A percentile compares a stretch with the other conserved stretches of the same genome.
Evolutionary conservation across 371 early-diverging fungal species (phyloP).

Genomic region (Mortierella sp.): DNA sequence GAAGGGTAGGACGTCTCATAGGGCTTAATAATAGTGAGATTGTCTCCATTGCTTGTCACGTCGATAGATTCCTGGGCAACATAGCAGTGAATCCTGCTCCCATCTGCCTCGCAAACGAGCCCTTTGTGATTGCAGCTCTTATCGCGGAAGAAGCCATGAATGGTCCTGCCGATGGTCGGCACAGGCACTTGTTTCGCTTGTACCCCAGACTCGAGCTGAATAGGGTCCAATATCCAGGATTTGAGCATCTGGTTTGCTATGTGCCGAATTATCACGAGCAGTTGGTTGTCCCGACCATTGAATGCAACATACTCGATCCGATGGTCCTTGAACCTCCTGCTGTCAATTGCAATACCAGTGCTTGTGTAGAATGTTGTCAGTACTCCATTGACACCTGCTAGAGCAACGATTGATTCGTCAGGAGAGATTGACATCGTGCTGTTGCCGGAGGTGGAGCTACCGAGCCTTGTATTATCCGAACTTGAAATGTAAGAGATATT

Average conservation of each 20-base stretch:
- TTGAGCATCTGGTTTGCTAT: slow-evolving; percentile 16
- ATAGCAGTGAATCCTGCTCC: slow-evolving; percentile 29
- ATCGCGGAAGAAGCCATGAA: slow-evolving; percentile 23
- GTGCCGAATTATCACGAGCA: slow-evolving; percentile 31
- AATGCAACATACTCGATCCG: slow-evolving; percentile 35
- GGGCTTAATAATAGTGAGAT: too few species aligned
- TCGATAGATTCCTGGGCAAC: slow-evolving; percentile 12
- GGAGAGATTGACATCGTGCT: slow-evolving; percentile 51
- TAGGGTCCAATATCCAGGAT: slow-evolving; percentile 32
- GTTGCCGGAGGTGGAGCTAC: slow-evolving; percentile 28
- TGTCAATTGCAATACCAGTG: slow-evolving; percentile 39
- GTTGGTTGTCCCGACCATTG: slow-evolving; percentile 13
- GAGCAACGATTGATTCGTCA: slow-evolving; percentile 40
- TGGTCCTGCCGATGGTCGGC: slow-evolving; percentile 28
- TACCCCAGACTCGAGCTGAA: slow-evolving; percentile 33
- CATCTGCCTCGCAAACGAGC: slow-evolving; percentile 21
- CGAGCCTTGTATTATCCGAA: slow-evolving; percentile 24
- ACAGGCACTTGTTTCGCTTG: slow-evolving; percentile 25
- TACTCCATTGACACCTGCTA: slow-evolving; percentile 41
- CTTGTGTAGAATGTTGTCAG: slow-evolving; percentile 39
- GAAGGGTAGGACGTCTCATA: background rate
- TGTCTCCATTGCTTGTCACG: slow-evolving; percentile 5
- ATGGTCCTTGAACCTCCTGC: slow-evolving; percentile 32
- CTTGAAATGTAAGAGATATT: slow-evolving; percentile 45
- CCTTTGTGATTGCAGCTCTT: slow-evolving; percentile 16